Percentiles rank a stretch among this genome's conserved stretches.
Conservation (phyloP, 345 rosid species). For the Camelina sativa region DNA sequence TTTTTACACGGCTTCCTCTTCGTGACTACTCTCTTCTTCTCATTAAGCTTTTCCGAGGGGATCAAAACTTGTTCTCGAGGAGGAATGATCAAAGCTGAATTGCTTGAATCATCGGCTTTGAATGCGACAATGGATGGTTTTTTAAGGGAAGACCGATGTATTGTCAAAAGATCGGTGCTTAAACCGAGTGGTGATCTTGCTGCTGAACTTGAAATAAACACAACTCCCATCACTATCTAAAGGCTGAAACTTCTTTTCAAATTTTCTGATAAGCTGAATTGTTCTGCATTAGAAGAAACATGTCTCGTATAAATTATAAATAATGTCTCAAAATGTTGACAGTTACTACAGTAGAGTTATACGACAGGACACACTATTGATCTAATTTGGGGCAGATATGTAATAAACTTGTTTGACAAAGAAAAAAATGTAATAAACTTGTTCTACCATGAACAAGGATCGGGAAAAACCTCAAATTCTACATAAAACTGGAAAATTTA, state of each 20-base stretch:
- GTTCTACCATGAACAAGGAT: background rate
- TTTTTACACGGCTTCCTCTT: slow-evolving; percentile 50
- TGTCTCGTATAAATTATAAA: background rate
- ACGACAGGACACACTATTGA: background rate
- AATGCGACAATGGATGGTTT: slow-evolving; percentile 73
- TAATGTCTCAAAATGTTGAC: background rate
- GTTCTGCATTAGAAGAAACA: slow-evolving; percentile 22
- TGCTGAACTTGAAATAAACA: slow-evolving; percentile 82
- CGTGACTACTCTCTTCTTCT: slow-evolving; percentile 50
- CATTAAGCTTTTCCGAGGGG: slow-evolving; percentile 52
- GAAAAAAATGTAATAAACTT: too few species aligned
- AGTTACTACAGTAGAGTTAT: background rate
- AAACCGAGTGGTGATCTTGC: slow-evolving; percentile 70
- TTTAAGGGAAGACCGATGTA: slow-evolving; percentile 46
- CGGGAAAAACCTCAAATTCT: background rate
- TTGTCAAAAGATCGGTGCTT: slow-evolving; percentile 49
- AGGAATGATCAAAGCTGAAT: slow-evolving; percentile 55
- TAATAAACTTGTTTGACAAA: too few species aligned
- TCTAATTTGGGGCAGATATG: background rate
- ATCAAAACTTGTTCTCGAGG: slow-evolving; percentile 51
- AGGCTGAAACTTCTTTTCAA: slow-evolving; percentile 20
- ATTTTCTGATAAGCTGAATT: slow-evolving; percentile 4
- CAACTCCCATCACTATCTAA: slow-evolving; percentile 80
- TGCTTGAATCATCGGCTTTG: slow-evolving; percentile 61
- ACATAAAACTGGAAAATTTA: background rate